Evolutionary conservation across 371 early-diverging fungal species (phyloP), one percentile per base, ranked within the genome.

Genomic region (Mortierella sp.): DNA sequence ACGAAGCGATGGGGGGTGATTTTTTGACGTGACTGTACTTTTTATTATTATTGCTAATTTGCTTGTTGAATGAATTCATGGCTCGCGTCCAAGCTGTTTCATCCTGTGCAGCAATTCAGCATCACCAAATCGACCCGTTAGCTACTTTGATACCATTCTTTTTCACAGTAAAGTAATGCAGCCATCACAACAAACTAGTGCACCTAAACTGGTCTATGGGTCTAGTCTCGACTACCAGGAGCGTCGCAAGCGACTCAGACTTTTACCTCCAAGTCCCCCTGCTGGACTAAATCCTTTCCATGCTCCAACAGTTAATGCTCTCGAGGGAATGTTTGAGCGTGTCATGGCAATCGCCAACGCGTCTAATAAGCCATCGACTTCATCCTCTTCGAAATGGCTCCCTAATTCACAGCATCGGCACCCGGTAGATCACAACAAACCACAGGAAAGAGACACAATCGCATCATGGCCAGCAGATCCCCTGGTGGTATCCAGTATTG

Each of bases 241-340:
- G 10, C 78, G 73, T 0, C 40, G 52, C 1, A 73, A 78, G 52
- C 73, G 78, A 2, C 57, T 73, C 5, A 70, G 71, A n/a, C 57
- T 70, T 2, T 43, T 64, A 12, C 65, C 75, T 1, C 70, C 78
- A 11, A 58, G 59, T 28, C 79, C 79, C 9, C 61, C 71, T 32
- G 20, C 57, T 14, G 74, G 35, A 20, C 59, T 70, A 22, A 78
- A 81, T 28, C 81, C 81, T 61, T 81, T 81, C 67, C 75, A 76
- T 54, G 76, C 81, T 5, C 73, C 75, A 22, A 66, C 73, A 9
- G 60, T 75, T 26, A 72, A 72, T 37, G 70, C 72, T 9, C 59
- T 81, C 24, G 76, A 81, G n/a, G 40, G 43, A 30, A 81, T 81
- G 81, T 81, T 81, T 66, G 72, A 69, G 32, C 76, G 81, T 20